Percentiles rank a stretch among this genome's conserved stretches.
phyloP scores from a whole-genome alignment of 257 asterid genomes.

The Henckelia pumila region DNA sequence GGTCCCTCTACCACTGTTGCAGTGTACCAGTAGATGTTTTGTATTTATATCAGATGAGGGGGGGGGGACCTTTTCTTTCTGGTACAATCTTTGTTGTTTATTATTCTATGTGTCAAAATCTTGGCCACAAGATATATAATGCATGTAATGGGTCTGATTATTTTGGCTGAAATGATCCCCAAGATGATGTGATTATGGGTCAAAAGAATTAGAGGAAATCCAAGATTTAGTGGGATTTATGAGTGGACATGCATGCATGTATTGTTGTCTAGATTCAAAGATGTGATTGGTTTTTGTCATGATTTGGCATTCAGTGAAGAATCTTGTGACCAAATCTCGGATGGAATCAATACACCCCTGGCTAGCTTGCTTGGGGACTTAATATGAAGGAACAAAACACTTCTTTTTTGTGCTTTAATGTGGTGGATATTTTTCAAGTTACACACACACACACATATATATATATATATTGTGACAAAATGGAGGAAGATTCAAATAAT shows the following conservation, averaged over 20 bases:
- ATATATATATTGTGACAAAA: too few species aligned
- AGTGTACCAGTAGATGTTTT: slow-evolving; percentile 50
- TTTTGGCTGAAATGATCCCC: too few species aligned
- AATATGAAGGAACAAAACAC: too few species aligned
- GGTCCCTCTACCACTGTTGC: slow-evolving; percentile 44
- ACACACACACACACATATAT: too few species aligned
- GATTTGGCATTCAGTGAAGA: slow-evolving; percentile 39
- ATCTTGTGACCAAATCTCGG: slow-evolving; percentile 38
- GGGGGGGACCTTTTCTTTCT: slow-evolving; percentile 29
- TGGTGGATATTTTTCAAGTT: too few species aligned
- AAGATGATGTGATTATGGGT: neutral
- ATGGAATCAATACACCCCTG: slow-evolving; percentile 23
- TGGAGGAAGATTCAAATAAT: neutral
- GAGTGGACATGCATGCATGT: neutral
- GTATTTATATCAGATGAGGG: slow-evolving; percentile 52
- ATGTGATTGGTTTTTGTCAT: slow-evolving; percentile 48
- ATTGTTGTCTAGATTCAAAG: slow-evolving; percentile 15
- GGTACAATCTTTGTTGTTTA: slow-evolving; percentile 19
- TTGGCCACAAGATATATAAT: neutral
- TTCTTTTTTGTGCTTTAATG: too few species aligned
- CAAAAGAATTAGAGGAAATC: neutral
- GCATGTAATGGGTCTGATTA: neutral
- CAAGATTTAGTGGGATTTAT: neutral
- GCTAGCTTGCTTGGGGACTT: too few species aligned
- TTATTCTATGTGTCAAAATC: slow-evolving; percentile 3